These are phyloP conservation scores for Cryptococcus hybrid DNA, from an alignment of 1,284 basidiomycete species.

Conservation along the genomic window DNA sequence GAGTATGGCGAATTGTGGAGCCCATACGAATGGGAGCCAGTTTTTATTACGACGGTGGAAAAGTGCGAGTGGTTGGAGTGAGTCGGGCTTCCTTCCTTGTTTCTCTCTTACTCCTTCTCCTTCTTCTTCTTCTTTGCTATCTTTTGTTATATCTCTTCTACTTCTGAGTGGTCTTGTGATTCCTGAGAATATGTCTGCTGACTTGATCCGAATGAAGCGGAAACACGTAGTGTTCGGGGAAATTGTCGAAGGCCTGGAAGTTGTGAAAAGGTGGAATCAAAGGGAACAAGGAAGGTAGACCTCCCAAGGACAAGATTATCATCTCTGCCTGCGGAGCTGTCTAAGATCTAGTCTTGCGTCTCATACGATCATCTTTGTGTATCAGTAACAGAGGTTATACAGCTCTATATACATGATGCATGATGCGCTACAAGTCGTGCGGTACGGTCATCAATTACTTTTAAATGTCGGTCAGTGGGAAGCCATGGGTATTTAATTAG, in stretches of 20 bases:
- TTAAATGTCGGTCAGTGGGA: too few relatives aligned
- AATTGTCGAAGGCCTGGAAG: conserved; percentile 80
- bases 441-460: too few relatives aligned
- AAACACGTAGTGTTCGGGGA: conserved; percentile 75
- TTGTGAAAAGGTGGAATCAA: conserved; percentile 64
- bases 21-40: conserved; percentile 48
- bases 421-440: too few relatives aligned
- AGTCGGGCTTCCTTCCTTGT: conserved; percentile 9
- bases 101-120: background rate
- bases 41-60: conserved; percentile 70
- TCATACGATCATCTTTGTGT: background rate
- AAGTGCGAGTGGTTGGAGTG: conserved; percentile 61
- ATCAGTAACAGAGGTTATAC: background rate
- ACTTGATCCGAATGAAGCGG: conserved; percentile 34
- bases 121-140: background rate
- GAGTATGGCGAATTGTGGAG: conserved; percentile 70
- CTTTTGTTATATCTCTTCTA: background rate
- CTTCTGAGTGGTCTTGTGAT: too few relatives aligned
- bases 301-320: conserved; percentile 37
- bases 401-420: too few relatives aligned
- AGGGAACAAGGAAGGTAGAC: conserved; percentile 42
- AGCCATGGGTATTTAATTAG: too few relatives aligned
- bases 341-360: background rate
- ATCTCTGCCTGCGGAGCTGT: conserved; percentile 47
- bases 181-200: background rate